Conservation (phyloP, 75 land plant species). For the Sequoiadendron giganteum region DNA sequence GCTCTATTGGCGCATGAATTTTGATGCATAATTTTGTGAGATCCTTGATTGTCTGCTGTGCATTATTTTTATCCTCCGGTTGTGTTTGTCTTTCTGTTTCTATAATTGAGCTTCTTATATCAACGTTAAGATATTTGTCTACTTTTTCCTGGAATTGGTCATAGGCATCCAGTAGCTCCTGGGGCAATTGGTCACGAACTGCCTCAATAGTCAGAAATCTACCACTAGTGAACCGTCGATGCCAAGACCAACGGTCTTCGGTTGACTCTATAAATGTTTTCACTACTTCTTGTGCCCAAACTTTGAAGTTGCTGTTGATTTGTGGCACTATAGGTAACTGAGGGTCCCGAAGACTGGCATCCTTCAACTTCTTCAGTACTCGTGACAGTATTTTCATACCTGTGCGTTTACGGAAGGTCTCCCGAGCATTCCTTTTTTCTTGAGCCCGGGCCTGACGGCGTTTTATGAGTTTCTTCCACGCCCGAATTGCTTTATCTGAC, state of each 20-base stretch:
- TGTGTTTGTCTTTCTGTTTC: conserved; percentile 30
- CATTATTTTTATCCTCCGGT: conserved; percentile 41
- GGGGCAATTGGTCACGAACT: conserved; percentile 62
- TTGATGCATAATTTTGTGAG: conserved; percentile 54
- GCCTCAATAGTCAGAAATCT: conserved; percentile 44
- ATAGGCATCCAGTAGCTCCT: conserved; percentile 56
- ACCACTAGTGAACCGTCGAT: conserved; percentile 41
- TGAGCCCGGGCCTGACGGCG: conserved; percentile 39
- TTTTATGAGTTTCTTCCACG: conserved; percentile 59
- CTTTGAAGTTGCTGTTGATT: conserved; percentile 41
- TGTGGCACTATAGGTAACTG: conserved; percentile 44
- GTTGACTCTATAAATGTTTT: conserved; percentile 34
- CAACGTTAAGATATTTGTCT: conserved; percentile 47
- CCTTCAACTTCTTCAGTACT: conserved; percentile 56
- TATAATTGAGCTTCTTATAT: conserved; percentile 23
- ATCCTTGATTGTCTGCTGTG: conserved; percentile 51
- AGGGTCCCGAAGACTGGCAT: conserved; percentile 34
- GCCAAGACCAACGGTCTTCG: conserved; percentile 55
- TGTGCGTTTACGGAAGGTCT: conserved; percentile 51
- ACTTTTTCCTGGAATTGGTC: conserved; percentile 60
- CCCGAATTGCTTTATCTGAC: conserved; percentile 71
- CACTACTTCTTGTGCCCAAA: conserved; percentile 60
- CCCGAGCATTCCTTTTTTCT: conserved; percentile 58
- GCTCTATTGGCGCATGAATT: conserved; percentile 55
- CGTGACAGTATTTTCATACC: conserved; percentile 52